Evolutionary conservation across 306 rosid genomes (phyloP), one percentile per base, ranked within the genome.

Genomic region (Styphnolobium japonicum): DNA sequence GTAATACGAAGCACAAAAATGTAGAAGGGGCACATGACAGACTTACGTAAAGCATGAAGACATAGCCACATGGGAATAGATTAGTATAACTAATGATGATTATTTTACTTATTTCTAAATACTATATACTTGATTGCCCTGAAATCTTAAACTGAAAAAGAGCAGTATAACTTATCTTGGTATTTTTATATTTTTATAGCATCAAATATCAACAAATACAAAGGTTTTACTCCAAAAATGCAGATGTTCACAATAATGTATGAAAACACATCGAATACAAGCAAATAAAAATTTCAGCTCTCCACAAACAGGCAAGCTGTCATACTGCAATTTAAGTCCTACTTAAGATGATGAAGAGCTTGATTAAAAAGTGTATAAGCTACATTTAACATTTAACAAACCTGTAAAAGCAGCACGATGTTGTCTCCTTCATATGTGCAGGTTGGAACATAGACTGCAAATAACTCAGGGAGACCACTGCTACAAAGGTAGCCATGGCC

Each of bases 381-480:
- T 67, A 67, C 45, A 56, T 34, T 75, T 76, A 56, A 73, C 66
- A 78, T 67, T 52, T 73, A 34, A 67, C 79, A 60, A 8, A 95
- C 99, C 99, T 95, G 99, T 74, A 95, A 87, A 63, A 85, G 97
- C 72, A 95, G 90, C 80, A 95, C 98, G 82, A 80, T 6, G 63
- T 95, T 95, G 86, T 95, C 99, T 71, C 99, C 99, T 89, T 95
- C 99, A 71, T 95, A 95, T 1, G 99, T 95, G 81, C 99, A 93
- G 55, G 99, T 92, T 53, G 99, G 99, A 78, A 95, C 88, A 78
- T 93, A 95, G 83, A 95, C 99, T 14, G 99, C 97, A 93, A 95
- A 93, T 86, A 95, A 82, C 84, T 93, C 99, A 9, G 99, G 99
- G 73, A 95, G 97, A 66, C 99, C 99, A 71, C 98, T 91, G 88